These are phyloP conservation scores for Flaveria ramosissima DNA, from an alignment of 129 eudicot genomes.

Conservation along the genomic window DNA sequence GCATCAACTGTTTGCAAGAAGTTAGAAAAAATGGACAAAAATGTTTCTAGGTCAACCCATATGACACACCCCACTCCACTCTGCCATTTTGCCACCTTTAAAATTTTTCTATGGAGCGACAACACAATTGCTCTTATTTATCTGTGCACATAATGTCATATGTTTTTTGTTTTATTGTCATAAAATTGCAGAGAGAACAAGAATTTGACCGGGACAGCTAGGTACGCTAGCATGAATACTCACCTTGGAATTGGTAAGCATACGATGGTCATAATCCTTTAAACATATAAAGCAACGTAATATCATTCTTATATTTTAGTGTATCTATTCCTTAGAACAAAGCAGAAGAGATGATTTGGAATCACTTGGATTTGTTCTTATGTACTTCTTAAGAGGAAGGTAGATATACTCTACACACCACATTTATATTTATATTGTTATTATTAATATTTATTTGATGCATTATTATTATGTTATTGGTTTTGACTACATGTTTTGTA, in stretches of 20 bases:
- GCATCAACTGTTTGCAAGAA: neutral
- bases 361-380: slow-evolving; percentile 95
- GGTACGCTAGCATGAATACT: slow-evolving; percentile 96
- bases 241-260: slow-evolving; percentile 97
- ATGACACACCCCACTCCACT: neutral
- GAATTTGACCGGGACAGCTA: slow-evolving; percentile 96
- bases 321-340: slow-evolving; percentile 60
- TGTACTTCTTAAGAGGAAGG: slow-evolving; percentile 99
- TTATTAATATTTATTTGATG: neutral
- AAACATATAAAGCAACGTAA: neutral
- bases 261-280: neutral
- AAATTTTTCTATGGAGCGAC: neutral
- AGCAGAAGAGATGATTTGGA: slow-evolving; percentile 97
- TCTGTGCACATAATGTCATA: slow-evolving; percentile 19
- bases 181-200: slow-evolving; percentile 84
- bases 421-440: neutral
- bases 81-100: neutral
- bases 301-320: slow-evolving; percentile 27
- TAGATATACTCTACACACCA: slow-evolving; percentile 8
- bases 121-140: neutral
- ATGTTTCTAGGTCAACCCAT: neutral
- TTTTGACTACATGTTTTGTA: slow-evolving; percentile 23
- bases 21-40: neutral
- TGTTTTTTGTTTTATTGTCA: neutral
- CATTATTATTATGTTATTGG: slow-evolving; percentile 3